phyloP scores from a whole-genome alignment of 2,329 filamentous ascomycete species.

The Ceratocystiopsis minuta region DNA sequence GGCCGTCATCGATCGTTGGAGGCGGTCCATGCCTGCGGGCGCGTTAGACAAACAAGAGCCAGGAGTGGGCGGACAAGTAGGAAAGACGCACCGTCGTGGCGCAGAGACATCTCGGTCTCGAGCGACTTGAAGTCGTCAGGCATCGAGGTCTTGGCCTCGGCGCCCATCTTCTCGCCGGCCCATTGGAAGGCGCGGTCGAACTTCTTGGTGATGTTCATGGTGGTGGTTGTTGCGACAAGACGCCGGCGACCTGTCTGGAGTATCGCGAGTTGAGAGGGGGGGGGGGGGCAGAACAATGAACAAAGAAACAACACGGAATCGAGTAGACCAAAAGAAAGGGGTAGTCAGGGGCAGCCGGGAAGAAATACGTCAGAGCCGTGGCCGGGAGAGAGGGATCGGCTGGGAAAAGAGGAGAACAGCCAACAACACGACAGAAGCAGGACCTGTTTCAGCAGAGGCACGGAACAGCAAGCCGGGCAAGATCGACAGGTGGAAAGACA shows the following conservation, averaged over 20 bases:
- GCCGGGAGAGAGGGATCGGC: too few relatives aligned
- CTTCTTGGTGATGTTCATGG: constrained; percentile 55
- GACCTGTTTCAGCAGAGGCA: too few relatives aligned
- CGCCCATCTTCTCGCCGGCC: constrained; percentile 92
- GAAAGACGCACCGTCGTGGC: constrained; percentile 58
- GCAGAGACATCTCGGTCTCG: constrained; percentile 76
- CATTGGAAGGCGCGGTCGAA: constrained; percentile 94
- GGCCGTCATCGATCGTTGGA: constrained; percentile 68
- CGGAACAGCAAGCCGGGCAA: too few relatives aligned
- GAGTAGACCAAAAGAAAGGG: too few relatives aligned
- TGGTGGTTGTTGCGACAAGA: constrained; percentile 8
- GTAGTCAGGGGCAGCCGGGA: too few relatives aligned
- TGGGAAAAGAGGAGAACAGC: too few relatives aligned
- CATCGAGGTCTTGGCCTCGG: constrained; percentile 68
- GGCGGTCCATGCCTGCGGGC: constrained; percentile 61
- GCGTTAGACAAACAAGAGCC: not conserved
- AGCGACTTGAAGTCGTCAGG: constrained; percentile 83
- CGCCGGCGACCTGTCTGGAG: not conserved
- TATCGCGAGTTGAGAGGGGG: not conserved
- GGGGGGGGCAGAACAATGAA: not conserved
- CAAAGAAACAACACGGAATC: not conserved
- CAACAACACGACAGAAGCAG: too few relatives aligned
- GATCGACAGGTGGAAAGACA: too few relatives aligned
- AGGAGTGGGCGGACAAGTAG: not conserved
- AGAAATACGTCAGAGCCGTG: too few relatives aligned